These are phyloP conservation scores for Saccharomyces pastorianus DNA, from an alignment of 1,139 yeast species.

Conservation along the genomic window DNA sequence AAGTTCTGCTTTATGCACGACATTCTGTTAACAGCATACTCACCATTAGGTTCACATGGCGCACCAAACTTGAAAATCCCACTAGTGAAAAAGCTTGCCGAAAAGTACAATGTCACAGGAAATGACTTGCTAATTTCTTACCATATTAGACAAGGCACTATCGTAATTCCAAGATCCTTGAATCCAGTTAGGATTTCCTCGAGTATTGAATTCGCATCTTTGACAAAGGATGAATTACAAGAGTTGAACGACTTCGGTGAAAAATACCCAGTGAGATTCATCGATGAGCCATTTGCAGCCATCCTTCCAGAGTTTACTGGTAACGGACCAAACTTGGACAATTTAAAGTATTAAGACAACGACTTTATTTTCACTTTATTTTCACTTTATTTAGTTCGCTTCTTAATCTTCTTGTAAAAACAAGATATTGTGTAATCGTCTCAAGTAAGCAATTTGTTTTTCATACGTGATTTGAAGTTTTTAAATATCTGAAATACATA, in stretches of 20 bases:
- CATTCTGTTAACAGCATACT: conserved; percentile 48
- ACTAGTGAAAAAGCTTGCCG: conserved; percentile 37
- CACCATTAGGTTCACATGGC: conserved; percentile 51
- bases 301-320: conserved; percentile 26
- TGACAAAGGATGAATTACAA: conserved; percentile 39
- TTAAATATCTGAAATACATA: background rate
- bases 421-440: background rate
- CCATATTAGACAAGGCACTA: conserved; percentile 45
- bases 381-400: background rate
- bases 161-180: conserved; percentile 49
- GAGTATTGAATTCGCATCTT: conserved; percentile 33
- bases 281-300: conserved; percentile 28
- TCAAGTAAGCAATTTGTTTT: background rate
- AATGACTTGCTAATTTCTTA: conserved; percentile 46
- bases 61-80: conserved; percentile 46
- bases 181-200: conserved; percentile 32
- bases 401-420: background rate
- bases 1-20: conserved; percentile 38
- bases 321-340: background rate
- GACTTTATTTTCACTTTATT: background rate
- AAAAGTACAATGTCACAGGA: conserved; percentile 38
- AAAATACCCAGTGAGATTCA: conserved; percentile 37
- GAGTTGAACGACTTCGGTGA: conserved; percentile 39
- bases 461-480: background rate
- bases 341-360: background rate